Evolutionary conservation across 1,284 basidiomycete species (phyloP).

Genomic region (Puccinia brachypodii): DNA sequence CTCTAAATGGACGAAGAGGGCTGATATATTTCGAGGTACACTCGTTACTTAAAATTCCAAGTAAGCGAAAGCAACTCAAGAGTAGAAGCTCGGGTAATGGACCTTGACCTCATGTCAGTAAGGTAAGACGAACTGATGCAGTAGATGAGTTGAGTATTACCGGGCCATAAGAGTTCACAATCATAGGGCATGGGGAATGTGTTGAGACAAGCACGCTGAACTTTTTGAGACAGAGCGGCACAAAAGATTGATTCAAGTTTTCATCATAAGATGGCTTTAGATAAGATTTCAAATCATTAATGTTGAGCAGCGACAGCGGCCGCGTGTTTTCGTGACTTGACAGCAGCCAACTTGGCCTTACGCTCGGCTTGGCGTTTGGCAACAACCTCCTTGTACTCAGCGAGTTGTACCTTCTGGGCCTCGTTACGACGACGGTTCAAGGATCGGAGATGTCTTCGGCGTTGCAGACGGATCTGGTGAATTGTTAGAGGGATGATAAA

Average conservation of each 20-base stretch:
- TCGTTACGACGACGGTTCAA: constrained; percentile 86
- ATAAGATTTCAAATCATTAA: constrained; percentile 16
- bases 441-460: constrained; percentile 86
- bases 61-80: neutral
- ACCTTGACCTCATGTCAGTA: neutral
- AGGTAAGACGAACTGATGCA: neutral
- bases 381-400: constrained; percentile 73
- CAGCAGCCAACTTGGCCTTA: constrained; percentile 70
- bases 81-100: neutral
- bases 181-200: constrained; percentile 17
- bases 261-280: neutral
- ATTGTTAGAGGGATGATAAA: neutral
- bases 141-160: constrained; percentile 1
- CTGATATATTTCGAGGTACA: no score
- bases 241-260: neutral
- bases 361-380: constrained; percentile 89
- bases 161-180: constrained; percentile 3
- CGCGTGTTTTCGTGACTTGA: constrained; percentile 58
- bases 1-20: neutral
- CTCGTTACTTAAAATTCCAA: no score
- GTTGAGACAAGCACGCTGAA: constrained; percentile 7
- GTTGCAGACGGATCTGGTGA: constrained; percentile 86
- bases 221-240: neutral
- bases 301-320: constrained; percentile 14
- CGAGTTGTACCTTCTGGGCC: constrained; percentile 89